phyloP scores from a whole-genome alignment of 1,284 basidiomycete genomes.

The Naganishia cerealis region DNA sequence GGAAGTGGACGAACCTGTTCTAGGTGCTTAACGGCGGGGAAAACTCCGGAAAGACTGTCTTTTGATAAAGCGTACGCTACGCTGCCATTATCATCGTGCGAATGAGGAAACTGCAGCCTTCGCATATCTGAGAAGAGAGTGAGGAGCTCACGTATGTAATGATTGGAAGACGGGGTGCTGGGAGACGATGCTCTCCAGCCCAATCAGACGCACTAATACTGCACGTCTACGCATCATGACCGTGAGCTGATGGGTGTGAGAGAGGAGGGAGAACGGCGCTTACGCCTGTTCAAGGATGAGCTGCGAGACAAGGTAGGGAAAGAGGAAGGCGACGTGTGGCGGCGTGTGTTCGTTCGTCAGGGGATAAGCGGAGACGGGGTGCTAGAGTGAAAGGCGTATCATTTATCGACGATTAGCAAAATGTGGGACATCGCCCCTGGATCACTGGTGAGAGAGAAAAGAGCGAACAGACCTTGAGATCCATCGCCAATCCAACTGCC shows the following conservation, averaged over 20 bases:
- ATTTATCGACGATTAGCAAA: background rate
- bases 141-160: constrained; percentile 3
- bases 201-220: background rate
- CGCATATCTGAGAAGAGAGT: background rate
- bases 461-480: constrained; percentile 9
- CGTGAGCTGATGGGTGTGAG: background rate
- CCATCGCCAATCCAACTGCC: constrained; percentile 9
- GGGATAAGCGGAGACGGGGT: constrained; percentile 17
- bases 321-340: constrained; percentile 15
- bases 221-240: background rate
- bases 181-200: constrained; percentile 21
- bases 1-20: constrained; percentile 1
- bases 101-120: background rate
- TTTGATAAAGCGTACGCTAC: constrained; percentile 19
- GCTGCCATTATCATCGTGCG: background rate
- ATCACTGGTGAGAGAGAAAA: background rate
- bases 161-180: constrained; percentile 25
- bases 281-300: constrained; percentile 14
- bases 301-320: constrained; percentile 15
- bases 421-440: too few relatives aligned
- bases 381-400: background rate
- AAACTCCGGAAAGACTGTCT: constrained; percentile 1
- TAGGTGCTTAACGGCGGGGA: constrained; percentile 10
- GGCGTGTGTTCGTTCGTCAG: constrained; percentile 19
- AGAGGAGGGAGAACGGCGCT: background rate